Percentiles rank a stretch among this genome's conserved stretches.
Conservation (phyloP, 148 eudicot genomes). For the Vaccinium darrowii region DNA sequence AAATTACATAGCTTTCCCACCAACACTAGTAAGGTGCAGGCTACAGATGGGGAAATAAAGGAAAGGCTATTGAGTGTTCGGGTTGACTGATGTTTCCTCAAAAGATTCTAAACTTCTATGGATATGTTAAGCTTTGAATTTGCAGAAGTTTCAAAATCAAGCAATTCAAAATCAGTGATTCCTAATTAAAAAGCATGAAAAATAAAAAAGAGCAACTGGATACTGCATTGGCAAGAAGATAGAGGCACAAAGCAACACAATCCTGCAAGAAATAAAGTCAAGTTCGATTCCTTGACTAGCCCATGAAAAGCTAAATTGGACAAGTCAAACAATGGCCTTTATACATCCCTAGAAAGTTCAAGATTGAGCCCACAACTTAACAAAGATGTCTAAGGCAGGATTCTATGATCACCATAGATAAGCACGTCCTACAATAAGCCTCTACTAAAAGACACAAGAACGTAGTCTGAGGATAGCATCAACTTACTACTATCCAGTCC, state of each 20-base stretch:
- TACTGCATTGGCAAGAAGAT: neutral
- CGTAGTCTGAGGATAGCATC: conserved; percentile 28
- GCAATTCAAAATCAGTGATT: neutral
- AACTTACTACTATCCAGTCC: conserved; percentile 76
- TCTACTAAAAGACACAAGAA: neutral
- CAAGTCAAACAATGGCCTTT: neutral
- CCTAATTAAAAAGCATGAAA: neutral
- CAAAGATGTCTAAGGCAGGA: neutral
- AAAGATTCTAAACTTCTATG: neutral
- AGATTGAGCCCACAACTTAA: neutral
- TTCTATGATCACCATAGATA: neutral
- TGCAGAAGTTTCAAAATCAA: neutral
- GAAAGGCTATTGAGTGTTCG: neutral
- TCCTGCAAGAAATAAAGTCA: neutral
- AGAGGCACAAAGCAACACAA: neutral
- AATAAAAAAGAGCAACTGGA: neutral
- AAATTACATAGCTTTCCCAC: neutral
- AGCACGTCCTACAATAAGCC: no score
- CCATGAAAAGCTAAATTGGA: neutral
- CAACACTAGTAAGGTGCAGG: neutral
- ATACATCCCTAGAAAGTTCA: neutral
- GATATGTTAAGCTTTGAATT: neutral
- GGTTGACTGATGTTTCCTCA: neutral
- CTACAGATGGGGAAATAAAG: neutral
- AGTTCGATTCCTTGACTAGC: neutral